Evolutionary conservation across 345 rosid genomes (phyloP).

Genomic region (Ceriops tagal): DNA sequence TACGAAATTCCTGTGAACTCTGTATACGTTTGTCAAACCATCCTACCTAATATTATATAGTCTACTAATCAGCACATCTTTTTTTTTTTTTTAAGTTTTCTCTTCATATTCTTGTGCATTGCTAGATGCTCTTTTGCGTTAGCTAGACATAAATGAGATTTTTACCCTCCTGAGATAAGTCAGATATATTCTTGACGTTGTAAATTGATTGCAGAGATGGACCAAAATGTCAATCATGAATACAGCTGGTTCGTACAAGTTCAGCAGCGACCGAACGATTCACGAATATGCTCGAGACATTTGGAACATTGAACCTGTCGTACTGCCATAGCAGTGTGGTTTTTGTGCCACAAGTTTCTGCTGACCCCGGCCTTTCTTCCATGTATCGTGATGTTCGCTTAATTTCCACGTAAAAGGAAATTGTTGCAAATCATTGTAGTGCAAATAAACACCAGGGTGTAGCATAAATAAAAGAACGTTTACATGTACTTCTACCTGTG

Average conservation of each 20-base stretch:
- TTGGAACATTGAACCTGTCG: conserved; percentile 59
- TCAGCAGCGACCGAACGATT: conserved; percentile 88
- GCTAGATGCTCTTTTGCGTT: too few species aligned
- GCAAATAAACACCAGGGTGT: background rate
- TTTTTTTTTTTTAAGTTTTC: too few species aligned
- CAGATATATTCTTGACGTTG: background rate
- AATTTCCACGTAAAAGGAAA: background rate
- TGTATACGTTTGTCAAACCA: too few species aligned
- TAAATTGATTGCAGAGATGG: conserved; percentile 53
- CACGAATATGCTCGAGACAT: conserved; percentile 71
- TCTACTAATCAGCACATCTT: too few species aligned
- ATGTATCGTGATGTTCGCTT: background rate
- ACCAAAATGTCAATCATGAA: conserved; percentile 80
- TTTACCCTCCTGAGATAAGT: too few species aligned
- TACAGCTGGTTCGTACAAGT: conserved; percentile 71
- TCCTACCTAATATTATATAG: too few species aligned
- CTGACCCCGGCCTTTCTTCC: too few species aligned
- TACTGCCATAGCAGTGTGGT: conserved; percentile 20
- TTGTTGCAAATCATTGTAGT: conserved; percentile 2
- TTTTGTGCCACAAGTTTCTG: background rate
- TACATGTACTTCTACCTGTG: background rate
- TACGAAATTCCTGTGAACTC: too few species aligned
- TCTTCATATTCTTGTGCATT: too few species aligned
- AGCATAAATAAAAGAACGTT: too few species aligned
- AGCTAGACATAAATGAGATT: too few species aligned